Conservation (phyloP, 345 rosid species). For the Clausena lansium region DNA sequence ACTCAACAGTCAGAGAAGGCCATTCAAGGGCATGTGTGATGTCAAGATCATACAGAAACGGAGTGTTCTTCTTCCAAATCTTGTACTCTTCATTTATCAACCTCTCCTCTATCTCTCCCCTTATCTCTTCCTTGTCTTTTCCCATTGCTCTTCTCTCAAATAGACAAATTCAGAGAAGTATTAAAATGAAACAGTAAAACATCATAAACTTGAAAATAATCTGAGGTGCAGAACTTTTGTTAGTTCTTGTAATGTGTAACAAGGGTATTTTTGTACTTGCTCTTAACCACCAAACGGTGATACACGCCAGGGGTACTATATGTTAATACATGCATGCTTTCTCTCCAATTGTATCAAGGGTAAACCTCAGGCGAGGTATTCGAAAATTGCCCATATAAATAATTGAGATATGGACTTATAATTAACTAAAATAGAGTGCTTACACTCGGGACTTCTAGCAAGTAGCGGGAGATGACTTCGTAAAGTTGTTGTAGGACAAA, state of each 20-base stretch:
- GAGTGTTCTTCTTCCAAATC: constrained; percentile 99
- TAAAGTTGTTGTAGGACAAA: constrained; percentile 84
- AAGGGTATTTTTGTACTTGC: too few species aligned
- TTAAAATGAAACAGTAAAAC: too few species aligned
- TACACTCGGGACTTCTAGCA: constrained; percentile 50
- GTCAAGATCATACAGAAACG: constrained; percentile 92
- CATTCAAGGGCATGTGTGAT: constrained; percentile 97
- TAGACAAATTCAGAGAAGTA: too few species aligned
- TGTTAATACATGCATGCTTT: too few species aligned
- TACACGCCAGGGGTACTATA: too few species aligned
- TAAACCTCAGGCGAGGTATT: too few species aligned
- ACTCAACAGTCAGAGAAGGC: constrained; percentile 98
- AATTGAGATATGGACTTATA: not conserved
- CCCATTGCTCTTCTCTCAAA: constrained; percentile 46
- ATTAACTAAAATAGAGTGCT: constrained; percentile 16
- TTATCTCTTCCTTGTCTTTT: constrained; percentile 94
- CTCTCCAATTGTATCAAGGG: too few species aligned
- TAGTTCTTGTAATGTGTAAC: too few species aligned
- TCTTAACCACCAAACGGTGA: too few species aligned
- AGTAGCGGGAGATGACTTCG: constrained; percentile 29
- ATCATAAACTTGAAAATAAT: too few species aligned
- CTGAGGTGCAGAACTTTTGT: too few species aligned
- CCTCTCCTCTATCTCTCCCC: constrained; percentile 93
- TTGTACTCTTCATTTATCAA: constrained; percentile 95
- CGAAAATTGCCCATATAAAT: too few species aligned